A percentile compares a stretch with the other conserved stretches of the same genome.
Conservation (phyloP, 129 eudicot genomes). For the Rutidosis leptorrhynchoides region DNA sequence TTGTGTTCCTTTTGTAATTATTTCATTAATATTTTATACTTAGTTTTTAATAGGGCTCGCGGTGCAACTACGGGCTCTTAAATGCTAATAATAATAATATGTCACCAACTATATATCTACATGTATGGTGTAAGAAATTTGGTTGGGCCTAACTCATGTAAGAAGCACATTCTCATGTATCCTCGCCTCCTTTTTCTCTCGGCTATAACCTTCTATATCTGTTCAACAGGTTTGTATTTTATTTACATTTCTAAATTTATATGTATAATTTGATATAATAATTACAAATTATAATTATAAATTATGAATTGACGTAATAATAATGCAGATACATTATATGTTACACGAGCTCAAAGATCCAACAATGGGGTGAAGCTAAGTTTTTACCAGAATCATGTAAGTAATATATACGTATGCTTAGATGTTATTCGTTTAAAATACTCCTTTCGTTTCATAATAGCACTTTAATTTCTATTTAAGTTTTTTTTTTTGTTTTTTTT, state of each 20-base stretch:
- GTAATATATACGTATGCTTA: not conserved
- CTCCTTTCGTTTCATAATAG: too few species aligned
- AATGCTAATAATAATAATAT: too few species aligned
- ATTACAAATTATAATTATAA: too few species aligned
- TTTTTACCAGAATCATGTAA: slow-evolving; percentile 5
- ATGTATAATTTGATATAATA: not conserved
- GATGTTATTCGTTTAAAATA: too few species aligned
- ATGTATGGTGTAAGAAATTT: not conserved
- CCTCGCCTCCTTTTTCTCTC: slow-evolving; percentile 21
- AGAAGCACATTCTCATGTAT: slow-evolving; percentile 24
- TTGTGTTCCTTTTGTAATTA: too few species aligned
- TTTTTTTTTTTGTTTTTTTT: too few species aligned
- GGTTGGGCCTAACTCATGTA: not conserved
- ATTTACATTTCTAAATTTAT: not conserved
- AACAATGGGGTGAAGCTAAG: not conserved
- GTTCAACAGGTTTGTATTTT: slow-evolving; percentile 10
- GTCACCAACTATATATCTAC: not conserved
- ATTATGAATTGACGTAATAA: not conserved
- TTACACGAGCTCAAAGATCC: not conserved
- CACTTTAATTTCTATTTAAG: too few species aligned
- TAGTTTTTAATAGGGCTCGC: too few species aligned
- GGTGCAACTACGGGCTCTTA: too few species aligned
- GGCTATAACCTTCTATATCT: slow-evolving; percentile 11
- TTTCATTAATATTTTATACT: too few species aligned
- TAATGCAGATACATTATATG: not conserved